A percentile compares a stretch with the other conserved stretches of the same genome.
phyloP scores from a whole-genome alignment of 148 eudicot species.

The Limonium bicolor region DNA sequence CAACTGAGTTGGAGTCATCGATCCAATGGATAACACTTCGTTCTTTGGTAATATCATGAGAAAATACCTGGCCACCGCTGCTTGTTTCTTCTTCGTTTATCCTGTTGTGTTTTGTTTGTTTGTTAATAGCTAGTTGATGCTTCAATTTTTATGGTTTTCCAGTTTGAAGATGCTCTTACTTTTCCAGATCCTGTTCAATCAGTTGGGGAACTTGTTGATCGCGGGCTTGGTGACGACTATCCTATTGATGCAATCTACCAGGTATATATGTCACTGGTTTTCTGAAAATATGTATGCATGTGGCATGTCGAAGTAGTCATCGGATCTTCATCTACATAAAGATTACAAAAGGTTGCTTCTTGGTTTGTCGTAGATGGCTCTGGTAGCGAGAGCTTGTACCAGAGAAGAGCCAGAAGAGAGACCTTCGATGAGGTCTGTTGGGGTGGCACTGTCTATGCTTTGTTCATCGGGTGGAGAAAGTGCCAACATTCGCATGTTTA shows the following conservation, averaged over 20 bases:
- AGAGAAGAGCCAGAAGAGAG: constrained; percentile 43
- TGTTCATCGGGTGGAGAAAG: constrained; percentile 44
- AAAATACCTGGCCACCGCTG: no score
- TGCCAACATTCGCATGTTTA: constrained; percentile 44
- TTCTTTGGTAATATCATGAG: no score
- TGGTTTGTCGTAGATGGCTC: constrained; percentile 29
- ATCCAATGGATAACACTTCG: constrained; percentile 34
- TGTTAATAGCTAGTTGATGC: no score
- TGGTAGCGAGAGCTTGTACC: constrained; percentile 73
- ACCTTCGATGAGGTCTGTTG: constrained; percentile 67
- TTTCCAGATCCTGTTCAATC: constrained; percentile 31
- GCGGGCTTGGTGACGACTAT: constrained; percentile 56
- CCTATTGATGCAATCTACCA: constrained; percentile 34
- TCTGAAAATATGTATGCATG: neutral
- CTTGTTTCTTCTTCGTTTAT: no score
- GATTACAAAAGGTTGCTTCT: neutral
- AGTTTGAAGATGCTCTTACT: constrained; percentile 52
- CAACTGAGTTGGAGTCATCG: constrained; percentile 14
- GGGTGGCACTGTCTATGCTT: constrained; percentile 56
- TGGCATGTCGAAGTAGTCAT: neutral
- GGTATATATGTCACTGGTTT: no score
- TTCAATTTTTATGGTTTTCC: neutral
- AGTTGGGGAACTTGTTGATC: constrained; percentile 50
- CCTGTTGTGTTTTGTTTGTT: no score
- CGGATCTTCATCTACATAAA: neutral